These are phyloP conservation scores for Phytophthora pisi DNA, from an alignment of 352 stramenopile species.

Conservation along the genomic window DNA sequence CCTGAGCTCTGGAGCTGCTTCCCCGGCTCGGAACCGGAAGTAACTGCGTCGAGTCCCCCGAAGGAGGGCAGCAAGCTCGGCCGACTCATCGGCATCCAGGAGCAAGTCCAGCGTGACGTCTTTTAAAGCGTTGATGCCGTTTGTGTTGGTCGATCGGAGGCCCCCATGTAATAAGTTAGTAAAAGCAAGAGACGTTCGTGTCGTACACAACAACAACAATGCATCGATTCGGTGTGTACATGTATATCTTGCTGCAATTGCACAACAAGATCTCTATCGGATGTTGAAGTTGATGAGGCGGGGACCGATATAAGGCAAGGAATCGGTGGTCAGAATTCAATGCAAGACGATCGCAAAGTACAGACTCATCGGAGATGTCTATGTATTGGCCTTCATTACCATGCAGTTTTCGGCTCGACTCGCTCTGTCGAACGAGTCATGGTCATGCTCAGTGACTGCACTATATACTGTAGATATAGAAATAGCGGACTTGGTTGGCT, in stretches of 20 bases:
- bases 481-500: conserved; percentile 30
- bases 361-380: conserved; percentile 28
- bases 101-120: conserved; percentile 59
- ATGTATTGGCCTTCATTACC: conserved; percentile 44
- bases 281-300: neutral
- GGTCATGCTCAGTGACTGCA: conserved; percentile 46
- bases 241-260: neutral
- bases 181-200: conserved; percentile 5
- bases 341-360: neutral
- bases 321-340: neutral
- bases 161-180: conserved; percentile 13
- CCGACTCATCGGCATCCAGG: conserved; percentile 64
- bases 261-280: neutral
- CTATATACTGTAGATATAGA: conserved; percentile 52
- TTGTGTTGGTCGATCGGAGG: conserved; percentile 18
- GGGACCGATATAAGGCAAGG: neutral
- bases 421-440: conserved; percentile 28
- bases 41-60: conserved; percentile 16
- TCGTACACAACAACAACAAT: neutral
- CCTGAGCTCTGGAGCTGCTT: conserved; percentile 71
- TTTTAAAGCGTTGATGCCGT: conserved; percentile 41
- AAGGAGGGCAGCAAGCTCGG: conserved; percentile 64
- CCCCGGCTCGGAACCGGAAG: conserved; percentile 35
- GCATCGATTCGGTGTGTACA: neutral
- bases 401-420: conserved; percentile 48